Conservation (phyloP, 306 rosid species). For the Malus orientalis region DNA sequence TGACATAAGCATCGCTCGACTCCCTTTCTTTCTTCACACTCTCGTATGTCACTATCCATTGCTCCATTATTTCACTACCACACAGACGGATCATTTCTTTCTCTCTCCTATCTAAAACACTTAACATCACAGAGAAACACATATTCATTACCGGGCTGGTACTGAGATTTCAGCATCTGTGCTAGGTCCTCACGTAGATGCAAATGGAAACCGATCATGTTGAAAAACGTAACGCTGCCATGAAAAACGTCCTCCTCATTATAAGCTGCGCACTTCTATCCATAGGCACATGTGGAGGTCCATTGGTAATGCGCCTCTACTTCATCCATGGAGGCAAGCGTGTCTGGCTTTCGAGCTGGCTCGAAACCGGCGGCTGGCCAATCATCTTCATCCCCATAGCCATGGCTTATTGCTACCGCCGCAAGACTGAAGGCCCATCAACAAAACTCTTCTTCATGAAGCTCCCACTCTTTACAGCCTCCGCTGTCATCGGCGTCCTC, state of each 20-base stretch:
- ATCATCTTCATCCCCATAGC: conserved; percentile 40
- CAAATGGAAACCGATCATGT: background rate
- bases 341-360: conserved; percentile 65
- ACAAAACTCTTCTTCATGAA: conserved; percentile 31
- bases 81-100: background rate
- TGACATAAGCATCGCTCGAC: no score
- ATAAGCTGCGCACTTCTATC: conserved; percentile 29
- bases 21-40: no score
- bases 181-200: background rate
- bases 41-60: background rate
- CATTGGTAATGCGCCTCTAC: conserved; percentile 62
- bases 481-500: conserved; percentile 40
- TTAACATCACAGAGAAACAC: background rate
- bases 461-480: conserved; percentile 30
- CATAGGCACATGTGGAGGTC: conserved; percentile 57
- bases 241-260: conserved; percentile 3
- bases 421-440: background rate
- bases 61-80: background rate
- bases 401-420: conserved; percentile 34
- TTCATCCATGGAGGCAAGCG: conserved; percentile 71
- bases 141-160: background rate
- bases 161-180: background rate
- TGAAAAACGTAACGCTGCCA: conserved; percentile 6
- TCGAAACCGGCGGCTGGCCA: conserved; percentile 67
- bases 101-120: background rate